Percentiles rank a stretch among this genome's conserved stretches.
Conservation (phyloP, 2,329 filamentous ascomycete genomes). For the Fusarium nisikadoi region DNA sequence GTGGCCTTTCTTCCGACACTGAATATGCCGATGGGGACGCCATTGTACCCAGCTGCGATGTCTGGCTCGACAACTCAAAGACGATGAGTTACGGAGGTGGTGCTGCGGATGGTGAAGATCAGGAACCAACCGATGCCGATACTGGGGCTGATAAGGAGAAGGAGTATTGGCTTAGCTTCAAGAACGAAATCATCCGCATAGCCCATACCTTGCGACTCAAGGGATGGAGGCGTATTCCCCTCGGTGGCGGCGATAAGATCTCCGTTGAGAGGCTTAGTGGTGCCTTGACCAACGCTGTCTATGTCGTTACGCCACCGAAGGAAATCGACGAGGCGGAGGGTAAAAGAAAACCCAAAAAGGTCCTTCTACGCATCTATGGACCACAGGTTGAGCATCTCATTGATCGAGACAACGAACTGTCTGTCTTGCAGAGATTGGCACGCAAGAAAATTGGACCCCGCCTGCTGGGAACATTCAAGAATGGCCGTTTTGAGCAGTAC, state of each 20-base stretch:
- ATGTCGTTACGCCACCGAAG: constrained; percentile 86
- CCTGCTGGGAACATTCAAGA: constrained; percentile 89
- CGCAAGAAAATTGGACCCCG: constrained; percentile 94
- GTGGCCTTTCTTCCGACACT: constrained; percentile 79
- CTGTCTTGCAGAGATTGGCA: constrained; percentile 84
- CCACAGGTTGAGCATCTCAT: constrained; percentile 96
- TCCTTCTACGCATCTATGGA: constrained; percentile 91
- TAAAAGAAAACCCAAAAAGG: constrained; percentile 68
- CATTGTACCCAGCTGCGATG: constrained; percentile 87
- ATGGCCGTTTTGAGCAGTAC: constrained; percentile 95
- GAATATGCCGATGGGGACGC: constrained; percentile 85
- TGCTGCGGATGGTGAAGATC: constrained; percentile 55
- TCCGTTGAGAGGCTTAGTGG: constrained; percentile 84
- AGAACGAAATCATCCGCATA: constrained; percentile 89
- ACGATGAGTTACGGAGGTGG: constrained; percentile 78
- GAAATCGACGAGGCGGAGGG: constrained; percentile 59
- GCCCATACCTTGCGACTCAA: constrained; percentile 90
- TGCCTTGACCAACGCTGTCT: constrained; percentile 95
- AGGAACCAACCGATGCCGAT: constrained; percentile 43
- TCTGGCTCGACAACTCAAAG: constrained; percentile 87
- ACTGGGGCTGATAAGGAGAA: constrained; percentile 71
- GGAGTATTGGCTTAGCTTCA: constrained; percentile 86
- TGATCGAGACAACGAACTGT: constrained; percentile 88
- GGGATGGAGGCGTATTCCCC: constrained; percentile 86
- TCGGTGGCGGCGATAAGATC: constrained; percentile 75